Conservation (phyloP, 495 filamentous ascomycete species). For the Penicillium manginii region DNA sequence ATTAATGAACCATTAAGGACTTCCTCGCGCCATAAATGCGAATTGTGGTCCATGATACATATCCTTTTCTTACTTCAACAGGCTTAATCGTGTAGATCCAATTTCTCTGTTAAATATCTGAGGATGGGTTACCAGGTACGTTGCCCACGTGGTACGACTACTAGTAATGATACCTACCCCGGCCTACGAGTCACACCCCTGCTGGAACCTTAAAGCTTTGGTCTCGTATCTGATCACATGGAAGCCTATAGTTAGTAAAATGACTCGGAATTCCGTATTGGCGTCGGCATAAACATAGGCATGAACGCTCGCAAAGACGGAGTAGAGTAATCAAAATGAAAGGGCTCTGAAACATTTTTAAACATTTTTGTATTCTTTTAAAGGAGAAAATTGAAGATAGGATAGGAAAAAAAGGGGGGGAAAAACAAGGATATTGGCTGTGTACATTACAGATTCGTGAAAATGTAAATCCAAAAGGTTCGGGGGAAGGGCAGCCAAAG, state of each 20-base stretch:
- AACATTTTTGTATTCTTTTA: constrained; percentile 16
- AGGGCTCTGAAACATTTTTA: constrained; percentile 5
- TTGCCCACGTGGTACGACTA: too few species aligned
- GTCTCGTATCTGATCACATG: constrained; percentile 31
- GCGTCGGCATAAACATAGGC: not conserved
- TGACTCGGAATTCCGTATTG: not conserved
- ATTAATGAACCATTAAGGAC: constrained; percentile 3
- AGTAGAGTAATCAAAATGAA: not conserved
- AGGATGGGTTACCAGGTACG: too few species aligned
- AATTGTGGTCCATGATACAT: not conserved
- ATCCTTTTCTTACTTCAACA: not conserved
- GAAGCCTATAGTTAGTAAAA: constrained; percentile 15
- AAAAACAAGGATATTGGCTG: constrained; percentile 21
- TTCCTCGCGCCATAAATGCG: not conserved
- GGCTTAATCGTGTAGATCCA: too few species aligned
- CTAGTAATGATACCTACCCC: not conserved
- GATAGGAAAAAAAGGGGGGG: not conserved
- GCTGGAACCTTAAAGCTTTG: constrained; percentile 25
- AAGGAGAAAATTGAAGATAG: constrained; percentile 6
- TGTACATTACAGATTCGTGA: constrained; percentile 40
- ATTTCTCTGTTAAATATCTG: too few species aligned
- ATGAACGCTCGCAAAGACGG: not conserved
- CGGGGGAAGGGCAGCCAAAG: not conserved
- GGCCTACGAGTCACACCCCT: too few species aligned
- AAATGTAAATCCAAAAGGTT: constrained; percentile 14